A percentile compares a stretch with the other conserved stretches of the same genome.
Conservation (phyloP, 768 basidiomycete genomes). For the Pleurotus ostreatus region DNA sequence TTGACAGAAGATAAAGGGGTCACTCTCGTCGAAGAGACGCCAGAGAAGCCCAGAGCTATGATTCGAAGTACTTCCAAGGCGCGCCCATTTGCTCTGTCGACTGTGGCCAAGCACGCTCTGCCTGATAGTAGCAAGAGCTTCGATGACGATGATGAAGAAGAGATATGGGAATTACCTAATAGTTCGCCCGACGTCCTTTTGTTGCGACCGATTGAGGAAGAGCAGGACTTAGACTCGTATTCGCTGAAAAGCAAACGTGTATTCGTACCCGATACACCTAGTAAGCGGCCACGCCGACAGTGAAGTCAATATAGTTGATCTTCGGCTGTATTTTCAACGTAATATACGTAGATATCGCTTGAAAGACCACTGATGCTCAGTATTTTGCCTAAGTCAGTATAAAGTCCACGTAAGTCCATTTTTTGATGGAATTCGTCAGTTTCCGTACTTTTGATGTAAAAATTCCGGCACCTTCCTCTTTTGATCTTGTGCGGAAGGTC, state of each 20-base stretch:
- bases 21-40: slow-evolving; percentile 54
- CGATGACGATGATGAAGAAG: slow-evolving; percentile 28
- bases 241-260: neutral
- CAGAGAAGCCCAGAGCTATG: slow-evolving; percentile 33
- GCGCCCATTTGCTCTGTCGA: slow-evolving; percentile 10
- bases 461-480: too few relatives aligned
- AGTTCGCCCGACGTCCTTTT: slow-evolving; percentile 40
- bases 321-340: neutral
- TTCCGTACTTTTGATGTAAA: too few relatives aligned
- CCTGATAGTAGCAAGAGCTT: neutral
- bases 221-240: slow-evolving; percentile 1
- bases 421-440: too few relatives aligned
- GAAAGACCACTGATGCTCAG: too few relatives aligned
- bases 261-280: slow-evolving; percentile 14
- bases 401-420: too few relatives aligned
- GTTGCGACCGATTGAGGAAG: slow-evolving; percentile 17
- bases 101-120: slow-evolving; percentile 4
- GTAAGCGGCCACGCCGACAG: slow-evolving; percentile 15
- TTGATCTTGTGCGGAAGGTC: too few relatives aligned
- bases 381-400: too few relatives aligned
- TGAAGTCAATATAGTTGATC: neutral
- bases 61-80: slow-evolving; percentile 14
- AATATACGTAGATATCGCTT: neutral
- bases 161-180: slow-evolving; percentile 34
- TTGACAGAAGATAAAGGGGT: slow-evolving; percentile 26